phyloP scores from a whole-genome alignment of 2,329 filamentous ascomycete species.

The Pseudocercospora pini-densiflorae region DNA sequence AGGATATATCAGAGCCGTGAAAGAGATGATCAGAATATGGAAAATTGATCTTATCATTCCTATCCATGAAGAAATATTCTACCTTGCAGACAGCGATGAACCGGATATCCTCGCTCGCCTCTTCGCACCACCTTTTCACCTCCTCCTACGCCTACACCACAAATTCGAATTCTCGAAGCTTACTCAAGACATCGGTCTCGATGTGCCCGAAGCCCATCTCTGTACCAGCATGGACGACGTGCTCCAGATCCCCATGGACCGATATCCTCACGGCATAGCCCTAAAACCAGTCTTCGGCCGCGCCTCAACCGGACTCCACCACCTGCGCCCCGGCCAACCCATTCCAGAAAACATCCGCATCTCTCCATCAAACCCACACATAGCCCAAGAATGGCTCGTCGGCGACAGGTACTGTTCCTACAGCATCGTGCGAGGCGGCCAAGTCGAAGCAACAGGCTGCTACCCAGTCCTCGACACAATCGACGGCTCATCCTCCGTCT shows the following conservation, averaged over 20 bases:
- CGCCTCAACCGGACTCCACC: conserved; percentile 26
- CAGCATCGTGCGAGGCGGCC: conserved; percentile 34
- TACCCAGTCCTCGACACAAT: conserved; percentile 40
- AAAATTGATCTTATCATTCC: conserved; percentile 33
- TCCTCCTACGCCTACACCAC: conserved; percentile 38
- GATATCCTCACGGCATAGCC: conserved; percentile 33
- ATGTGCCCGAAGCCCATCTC: conserved; percentile 33
- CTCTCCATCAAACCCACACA: conserved; percentile 25
- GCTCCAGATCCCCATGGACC: conserved; percentile 19
- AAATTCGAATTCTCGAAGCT: conserved; percentile 38
- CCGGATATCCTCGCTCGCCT: conserved; percentile 32
- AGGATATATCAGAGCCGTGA: conserved; percentile 27
- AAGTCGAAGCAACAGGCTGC: conserved; percentile 34
- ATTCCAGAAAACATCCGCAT: conserved; percentile 23
- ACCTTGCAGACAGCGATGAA: conserved; percentile 35
- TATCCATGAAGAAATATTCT: conserved; percentile 42
- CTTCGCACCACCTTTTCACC: conserved; percentile 35
- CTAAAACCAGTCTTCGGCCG: conserved; percentile 40
- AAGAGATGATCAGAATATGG: conserved; percentile 22
- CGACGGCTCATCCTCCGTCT: conserved; percentile 36
- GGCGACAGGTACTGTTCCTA: conserved; percentile 39
- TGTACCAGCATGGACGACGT: conserved; percentile 33
- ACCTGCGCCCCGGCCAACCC: conserved; percentile 21
- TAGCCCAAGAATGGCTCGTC: conserved; percentile 40
- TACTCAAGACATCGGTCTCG: conserved; percentile 30